These are phyloP conservation scores for Sextonia rubra DNA, from an alignment of 164 flowering plant species.

Conservation along the genomic window DNA sequence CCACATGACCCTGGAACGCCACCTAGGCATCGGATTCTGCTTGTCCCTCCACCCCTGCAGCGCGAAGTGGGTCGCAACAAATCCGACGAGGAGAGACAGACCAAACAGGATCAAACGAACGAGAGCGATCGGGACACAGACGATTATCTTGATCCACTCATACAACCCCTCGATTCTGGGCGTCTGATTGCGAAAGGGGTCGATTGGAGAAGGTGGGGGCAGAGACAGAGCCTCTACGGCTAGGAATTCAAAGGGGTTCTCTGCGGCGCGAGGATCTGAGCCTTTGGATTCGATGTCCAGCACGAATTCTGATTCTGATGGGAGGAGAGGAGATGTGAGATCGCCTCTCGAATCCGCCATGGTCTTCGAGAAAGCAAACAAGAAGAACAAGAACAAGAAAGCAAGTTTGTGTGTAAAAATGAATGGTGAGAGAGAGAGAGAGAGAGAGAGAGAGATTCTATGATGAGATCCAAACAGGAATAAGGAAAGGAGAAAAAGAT, in stretches of 20 bases:
- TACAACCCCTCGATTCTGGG: conserved; percentile 54
- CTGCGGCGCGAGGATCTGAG: background rate
- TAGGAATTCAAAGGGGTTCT: conserved; percentile 52
- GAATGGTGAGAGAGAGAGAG: background rate
- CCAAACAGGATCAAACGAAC: conserved; percentile 62
- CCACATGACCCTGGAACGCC: conserved; percentile 80
- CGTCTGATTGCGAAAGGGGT: conserved; percentile 76
- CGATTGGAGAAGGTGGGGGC: conserved; percentile 42
- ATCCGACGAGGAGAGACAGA: conserved; percentile 52
- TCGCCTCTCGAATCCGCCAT: background rate
- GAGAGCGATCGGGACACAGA: conserved; percentile 62
- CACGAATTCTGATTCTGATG: background rate
- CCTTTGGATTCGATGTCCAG: conserved; percentile 2
- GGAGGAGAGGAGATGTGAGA: background rate
- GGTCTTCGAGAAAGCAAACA: background rate
- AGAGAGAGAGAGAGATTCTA: background rate
- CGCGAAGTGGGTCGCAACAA: conserved; percentile 63
- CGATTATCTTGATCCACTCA: conserved; percentile 67
- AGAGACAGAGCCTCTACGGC: conserved; percentile 38
- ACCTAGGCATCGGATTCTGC: conserved; percentile 80
- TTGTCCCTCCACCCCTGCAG: conserved; percentile 79
- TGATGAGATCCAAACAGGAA: background rate
- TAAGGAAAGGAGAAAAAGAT: background rate
- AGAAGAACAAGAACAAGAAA: background rate
- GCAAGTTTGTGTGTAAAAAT: background rate